Base-by-base conservation (phyloP, 1,284 basidiomycete genomes). In the Ceratobasidium sp. region DNA sequence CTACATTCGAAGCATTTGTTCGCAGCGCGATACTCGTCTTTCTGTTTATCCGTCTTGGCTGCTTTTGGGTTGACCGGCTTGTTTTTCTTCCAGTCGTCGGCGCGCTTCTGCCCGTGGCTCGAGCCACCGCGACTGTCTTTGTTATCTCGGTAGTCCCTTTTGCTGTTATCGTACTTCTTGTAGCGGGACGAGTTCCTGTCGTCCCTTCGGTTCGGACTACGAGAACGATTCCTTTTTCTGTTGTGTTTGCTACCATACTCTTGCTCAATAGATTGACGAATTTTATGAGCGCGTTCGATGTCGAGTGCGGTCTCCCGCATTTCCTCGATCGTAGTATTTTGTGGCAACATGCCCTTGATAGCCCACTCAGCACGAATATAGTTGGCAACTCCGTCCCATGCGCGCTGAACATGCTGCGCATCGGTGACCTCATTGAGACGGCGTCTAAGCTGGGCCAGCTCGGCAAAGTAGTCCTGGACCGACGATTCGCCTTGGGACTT, bases 381-480 rank as follows among this genome's bases (percentile, higher is more conserved):
- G 1, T 13, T 13, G 3, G 44, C 44, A 20, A 26, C 46, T 0
- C 66, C 66, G 46, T 68, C 66, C 3, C 26, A 68, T 1, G 20
- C 28, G 13, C 28, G 66, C 2, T 51, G 23, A 1, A 51, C 46
- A 51, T 68, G 66, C 46, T 49, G 46, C 2, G 20, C 44, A 49
- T 49, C 23, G 13, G 4, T 33, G 3, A 68, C 26, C 23, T 49
- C 46, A 12, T 51, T 51, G 10, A 49, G 46, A 13, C 23, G 66
- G 6, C 46, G 46, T 13, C 49, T 42, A 2, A 51, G 46, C 5
- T 33, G 33, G 4, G 42, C 40, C 2, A 77, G n/a, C 26, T 79
- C 49, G 7, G 60, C 51, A 20, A 58, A 64, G 9, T 64, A 81
- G 44, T 81, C 81, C 10, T 79, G 69, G 0, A 81, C 79, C 3